These are phyloP conservation scores for Termitomyces sp. DNA, from an alignment of 768 basidiomycete genomes.

Conservation along the genomic window DNA sequence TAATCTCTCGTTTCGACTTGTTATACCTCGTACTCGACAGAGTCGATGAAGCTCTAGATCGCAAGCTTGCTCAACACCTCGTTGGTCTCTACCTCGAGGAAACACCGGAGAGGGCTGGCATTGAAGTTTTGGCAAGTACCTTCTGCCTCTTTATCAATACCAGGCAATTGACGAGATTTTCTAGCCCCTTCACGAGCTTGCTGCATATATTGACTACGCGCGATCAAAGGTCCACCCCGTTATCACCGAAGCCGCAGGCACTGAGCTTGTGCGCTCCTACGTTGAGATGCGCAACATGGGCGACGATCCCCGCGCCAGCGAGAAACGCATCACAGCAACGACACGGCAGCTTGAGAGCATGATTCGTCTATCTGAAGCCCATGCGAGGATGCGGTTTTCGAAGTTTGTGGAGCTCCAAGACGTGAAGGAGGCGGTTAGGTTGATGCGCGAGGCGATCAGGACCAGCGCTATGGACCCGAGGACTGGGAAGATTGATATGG, in stretches of 20 bases:
- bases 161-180: background rate
- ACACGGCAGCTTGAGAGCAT: conserved; percentile 96
- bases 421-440: conserved; percentile 85
- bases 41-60: conserved; percentile 84
- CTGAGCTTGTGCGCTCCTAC: conserved; percentile 84
- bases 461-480: conserved; percentile 94
- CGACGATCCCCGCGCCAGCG: conserved; percentile 77
- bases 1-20: conserved; percentile 97
- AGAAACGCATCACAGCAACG: conserved; percentile 96
- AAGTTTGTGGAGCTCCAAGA: conserved; percentile 82
- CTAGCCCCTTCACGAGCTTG: conserved; percentile 85
- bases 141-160: background rate
- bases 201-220: conserved; percentile 93
- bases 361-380: conserved; percentile 94
- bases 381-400: conserved; percentile 93
- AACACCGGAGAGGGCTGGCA: conserved; percentile 54
- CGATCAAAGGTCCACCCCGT: conserved; percentile 80
- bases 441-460: conserved; percentile 95
- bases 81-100: conserved; percentile 95
- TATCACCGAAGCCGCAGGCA: conserved; percentile 79
- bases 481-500: conserved; percentile 97
- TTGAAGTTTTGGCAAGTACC: conserved; percentile 70
- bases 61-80: conserved; percentile 86
- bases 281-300: conserved; percentile 94
- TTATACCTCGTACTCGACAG: conserved; percentile 94